These are phyloP conservation scores for Amanita rimosa DNA, from an alignment of 768 basidiomycete genomes.

Conservation along the genomic window DNA sequence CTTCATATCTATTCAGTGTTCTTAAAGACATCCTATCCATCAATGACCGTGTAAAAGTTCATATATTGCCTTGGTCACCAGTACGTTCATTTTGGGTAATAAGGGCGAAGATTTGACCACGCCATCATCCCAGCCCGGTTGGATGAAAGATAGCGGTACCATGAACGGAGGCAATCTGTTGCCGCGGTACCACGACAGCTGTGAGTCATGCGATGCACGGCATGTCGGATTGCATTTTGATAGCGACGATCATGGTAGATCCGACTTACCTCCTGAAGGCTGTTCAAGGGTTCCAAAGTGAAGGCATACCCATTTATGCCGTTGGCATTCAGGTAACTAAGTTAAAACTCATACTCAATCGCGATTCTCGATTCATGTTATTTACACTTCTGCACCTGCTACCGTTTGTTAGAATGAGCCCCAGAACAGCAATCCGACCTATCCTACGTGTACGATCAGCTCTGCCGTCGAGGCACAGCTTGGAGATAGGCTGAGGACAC, in stretches of 20 bases:
- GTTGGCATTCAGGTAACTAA: slow-evolving; percentile 48
- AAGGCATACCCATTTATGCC: slow-evolving; percentile 54
- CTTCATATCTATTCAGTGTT: slow-evolving; percentile 52
- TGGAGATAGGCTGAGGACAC: slow-evolving; percentile 37
- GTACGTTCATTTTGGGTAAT: slow-evolving; percentile 25
- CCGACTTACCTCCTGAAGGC: slow-evolving; percentile 63
- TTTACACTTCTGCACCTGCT: no score
- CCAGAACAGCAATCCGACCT: slow-evolving; percentile 50
- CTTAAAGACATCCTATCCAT: slow-evolving; percentile 52
- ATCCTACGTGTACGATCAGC: slow-evolving; percentile 52
- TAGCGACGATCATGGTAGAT: slow-evolving; percentile 29
- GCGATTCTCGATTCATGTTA: not conserved
- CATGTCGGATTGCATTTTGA: slow-evolving; percentile 1
- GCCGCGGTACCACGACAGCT: slow-evolving; percentile 32
- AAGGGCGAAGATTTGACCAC: not conserved
- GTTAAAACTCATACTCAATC: not conserved
- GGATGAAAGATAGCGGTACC: slow-evolving; percentile 63
- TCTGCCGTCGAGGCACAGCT: slow-evolving; percentile 47
- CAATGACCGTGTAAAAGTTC: slow-evolving; percentile 41
- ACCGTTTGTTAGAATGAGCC: slow-evolving; percentile 44
- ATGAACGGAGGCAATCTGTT: slow-evolving; percentile 59
- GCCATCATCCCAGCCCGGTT: slow-evolving; percentile 47
- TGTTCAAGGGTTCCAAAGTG: slow-evolving; percentile 52
- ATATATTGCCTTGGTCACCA: slow-evolving; percentile 66
- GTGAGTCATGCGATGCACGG: slow-evolving; percentile 28